Evolutionary conservation across 176 grass and related monocot species (phyloP).

Genomic region (Triticum monococcum): DNA sequence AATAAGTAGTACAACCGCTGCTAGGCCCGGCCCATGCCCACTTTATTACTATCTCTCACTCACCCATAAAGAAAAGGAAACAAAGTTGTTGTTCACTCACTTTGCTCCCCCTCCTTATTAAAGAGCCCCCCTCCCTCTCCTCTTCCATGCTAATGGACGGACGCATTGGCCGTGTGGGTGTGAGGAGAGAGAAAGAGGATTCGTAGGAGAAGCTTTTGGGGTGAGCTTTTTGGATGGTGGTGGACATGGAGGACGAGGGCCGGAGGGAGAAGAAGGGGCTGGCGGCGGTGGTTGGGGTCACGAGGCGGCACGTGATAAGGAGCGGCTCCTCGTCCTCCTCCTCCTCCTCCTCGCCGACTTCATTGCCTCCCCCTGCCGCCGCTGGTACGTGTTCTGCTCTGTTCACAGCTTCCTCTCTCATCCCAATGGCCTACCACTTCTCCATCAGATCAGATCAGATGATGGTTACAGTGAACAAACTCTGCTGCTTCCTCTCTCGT

Average conservation of each 20-base stretch:
- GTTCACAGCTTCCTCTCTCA: neutral
- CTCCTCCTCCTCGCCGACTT: neutral
- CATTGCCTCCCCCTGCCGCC: neutral
- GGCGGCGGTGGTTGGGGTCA: slow-evolving; percentile 40
- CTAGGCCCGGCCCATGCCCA: too few species aligned
- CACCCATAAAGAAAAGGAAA: neutral
- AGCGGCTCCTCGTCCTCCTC: slow-evolving; percentile 32
- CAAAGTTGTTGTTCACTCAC: neutral
- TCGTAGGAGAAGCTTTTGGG: slow-evolving; percentile 26
- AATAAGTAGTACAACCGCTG: neutral
- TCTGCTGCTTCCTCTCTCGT: slow-evolving; percentile 13
- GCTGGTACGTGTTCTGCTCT: slow-evolving; percentile 24
- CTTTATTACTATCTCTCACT: neutral
- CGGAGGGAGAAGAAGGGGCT: slow-evolving; percentile 7
- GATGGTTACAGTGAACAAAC: slow-evolving; percentile 27
- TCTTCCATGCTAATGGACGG: neutral
- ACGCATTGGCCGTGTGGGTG: neutral
- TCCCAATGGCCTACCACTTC: neutral
- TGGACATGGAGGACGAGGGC: slow-evolving; percentile 42
- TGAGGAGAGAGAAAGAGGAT: neutral
- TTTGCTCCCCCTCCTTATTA: neutral
- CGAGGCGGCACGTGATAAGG: slow-evolving; percentile 27
- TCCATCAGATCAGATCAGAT: neutral
- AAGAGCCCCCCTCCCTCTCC: neutral
- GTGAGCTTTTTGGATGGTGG: slow-evolving; percentile 25